Evolutionary conservation across 176 grass and related monocot species (phyloP), one percentile per base, ranked within the genome.

Genomic region (Bothriochloa decipiens): DNA sequence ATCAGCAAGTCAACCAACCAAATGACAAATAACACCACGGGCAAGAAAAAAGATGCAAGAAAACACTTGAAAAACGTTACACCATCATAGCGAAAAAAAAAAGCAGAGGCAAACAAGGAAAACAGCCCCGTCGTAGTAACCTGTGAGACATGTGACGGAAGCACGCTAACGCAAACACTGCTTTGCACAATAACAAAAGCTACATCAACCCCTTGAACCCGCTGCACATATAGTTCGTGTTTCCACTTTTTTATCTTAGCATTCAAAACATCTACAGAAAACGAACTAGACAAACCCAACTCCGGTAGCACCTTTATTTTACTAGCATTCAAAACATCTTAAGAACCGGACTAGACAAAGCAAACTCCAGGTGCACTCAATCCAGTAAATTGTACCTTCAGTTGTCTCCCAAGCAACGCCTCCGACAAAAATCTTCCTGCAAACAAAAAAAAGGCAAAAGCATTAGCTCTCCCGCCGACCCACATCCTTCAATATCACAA

Each of bases 391-490:
- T 80, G 33, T 64, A 95, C 93, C 93, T 88, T 95, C 93, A n/a
- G 79, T 81, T 2, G 90, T 95, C 60, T 95, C 93, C 93, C 93
- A 95, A 68, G 90, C 87, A 43, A 95, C 93, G 14, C 93, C 93
- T 74, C 93, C 90, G 8, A 95, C 88, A 43, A 95, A 95, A 82
- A 95, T 90, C 91, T 95, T 95, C 78, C 93, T 95, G 88, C 79
- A 67, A 89, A 69, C n/a, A 36, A 3, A 3, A 3, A 36, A 36
- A 36, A 82, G n/a, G 18, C 6, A 60, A 41, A 16, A 46, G 0
- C 15, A 58, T 58, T 11, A 86, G 65, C 55, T 36, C 42, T 42
- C 53, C 5, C 22, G 17, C n/a, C 29, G 27, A 7, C 47, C 0
- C 47, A 65, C 80, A 71, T 43, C 26, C 12, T 20, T 10, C 39